These are phyloP conservation scores for Hypoxylon intermedium DNA, from an alignment of 495 filamentous ascomycete species.

Conservation along the genomic window DNA sequence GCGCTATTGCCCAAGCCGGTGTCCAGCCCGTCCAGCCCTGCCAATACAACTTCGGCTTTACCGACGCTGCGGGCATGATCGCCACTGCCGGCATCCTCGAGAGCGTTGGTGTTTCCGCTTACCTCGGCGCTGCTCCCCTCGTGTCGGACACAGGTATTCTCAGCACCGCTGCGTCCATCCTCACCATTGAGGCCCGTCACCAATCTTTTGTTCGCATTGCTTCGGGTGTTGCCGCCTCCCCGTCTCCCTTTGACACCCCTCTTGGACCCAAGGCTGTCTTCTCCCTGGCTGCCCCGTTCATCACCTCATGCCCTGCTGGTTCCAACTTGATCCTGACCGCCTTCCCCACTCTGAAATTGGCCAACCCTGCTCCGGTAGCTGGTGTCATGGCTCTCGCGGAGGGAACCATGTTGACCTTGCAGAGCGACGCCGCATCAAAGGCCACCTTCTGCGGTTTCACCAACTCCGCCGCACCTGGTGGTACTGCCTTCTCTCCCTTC, in stretches of 20 bases:
- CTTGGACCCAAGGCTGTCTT: conserved; percentile 65
- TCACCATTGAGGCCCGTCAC: conserved; percentile 67
- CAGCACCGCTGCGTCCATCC: conserved; percentile 63
- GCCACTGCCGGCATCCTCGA: conserved; percentile 66
- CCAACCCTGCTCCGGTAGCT: conserved; percentile 50
- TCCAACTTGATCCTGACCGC: conserved; percentile 62
- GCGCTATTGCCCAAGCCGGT: conserved; percentile 61
- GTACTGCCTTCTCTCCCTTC: conserved; percentile 61
- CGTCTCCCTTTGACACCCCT: conserved; percentile 66
- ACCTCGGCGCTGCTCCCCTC: conserved; percentile 67
- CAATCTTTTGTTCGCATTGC: conserved; percentile 65
- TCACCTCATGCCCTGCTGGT: conserved; percentile 63
- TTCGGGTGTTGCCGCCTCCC: conserved; percentile 55
- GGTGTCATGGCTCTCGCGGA: conserved; percentile 54
- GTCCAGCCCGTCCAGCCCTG: conserved; percentile 64
- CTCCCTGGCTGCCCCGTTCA: conserved; percentile 70
- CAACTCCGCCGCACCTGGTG: conserved; percentile 57
- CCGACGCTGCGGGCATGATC: conserved; percentile 65
- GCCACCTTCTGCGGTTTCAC: conserved; percentile 65
- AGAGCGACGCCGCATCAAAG: conserved; percentile 50
- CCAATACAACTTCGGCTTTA: conserved; percentile 69
- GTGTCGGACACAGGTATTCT: conserved; percentile 60
- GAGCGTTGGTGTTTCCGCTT: conserved; percentile 67
- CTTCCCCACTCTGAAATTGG: conserved; percentile 64
- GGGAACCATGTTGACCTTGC: conserved; percentile 49